Evolutionary conservation across 805 yeast species (phyloP).

Genomic region (Nakazawaea molendinolei): DNA sequence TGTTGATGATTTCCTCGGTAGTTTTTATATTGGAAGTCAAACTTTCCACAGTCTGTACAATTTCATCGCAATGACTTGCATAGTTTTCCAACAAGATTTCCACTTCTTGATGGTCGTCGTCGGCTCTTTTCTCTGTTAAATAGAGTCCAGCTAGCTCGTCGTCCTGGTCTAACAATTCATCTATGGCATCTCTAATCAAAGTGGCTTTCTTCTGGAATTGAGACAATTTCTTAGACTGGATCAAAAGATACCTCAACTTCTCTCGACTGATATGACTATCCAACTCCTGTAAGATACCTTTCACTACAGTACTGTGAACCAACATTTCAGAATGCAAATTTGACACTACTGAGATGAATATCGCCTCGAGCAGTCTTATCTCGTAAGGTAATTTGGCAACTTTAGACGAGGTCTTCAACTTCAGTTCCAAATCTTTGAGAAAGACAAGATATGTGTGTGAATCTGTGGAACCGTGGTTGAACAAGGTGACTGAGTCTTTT

Average conservation of each 20-base stretch:
- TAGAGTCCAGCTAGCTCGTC: conserved; percentile 80
- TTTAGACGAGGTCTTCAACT: conserved; percentile 28
- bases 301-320: conserved; percentile 70
- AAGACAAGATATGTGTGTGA: conserved; percentile 38
- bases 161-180: conserved; percentile 81
- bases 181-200: conserved; percentile 75
- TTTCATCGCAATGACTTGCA: conserved; percentile 86
- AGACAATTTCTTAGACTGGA: conserved; percentile 78
- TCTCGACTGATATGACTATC: conserved; percentile 80
- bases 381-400: conserved; percentile 65
- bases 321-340: conserved; percentile 83
- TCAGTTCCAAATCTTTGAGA: conserved; percentile 32
- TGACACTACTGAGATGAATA: conserved; percentile 71
- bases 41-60: conserved; percentile 82
- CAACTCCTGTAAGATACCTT: conserved; percentile 65
- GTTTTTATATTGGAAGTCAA: conserved; percentile 77
- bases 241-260: conserved; percentile 67
- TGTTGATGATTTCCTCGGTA: conserved; percentile 92
- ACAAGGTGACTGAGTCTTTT: conserved; percentile 44
- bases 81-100: conserved; percentile 89
- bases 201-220: conserved; percentile 81
- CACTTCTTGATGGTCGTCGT: conserved; percentile 75
- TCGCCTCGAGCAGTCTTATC: conserved; percentile 83
- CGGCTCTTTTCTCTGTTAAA: conserved; percentile 53
- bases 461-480: conserved; percentile 38